These are phyloP conservation scores for Kuraishia cidri DNA, from an alignment of 805 yeast genomes.

Conservation along the genomic window DNA sequence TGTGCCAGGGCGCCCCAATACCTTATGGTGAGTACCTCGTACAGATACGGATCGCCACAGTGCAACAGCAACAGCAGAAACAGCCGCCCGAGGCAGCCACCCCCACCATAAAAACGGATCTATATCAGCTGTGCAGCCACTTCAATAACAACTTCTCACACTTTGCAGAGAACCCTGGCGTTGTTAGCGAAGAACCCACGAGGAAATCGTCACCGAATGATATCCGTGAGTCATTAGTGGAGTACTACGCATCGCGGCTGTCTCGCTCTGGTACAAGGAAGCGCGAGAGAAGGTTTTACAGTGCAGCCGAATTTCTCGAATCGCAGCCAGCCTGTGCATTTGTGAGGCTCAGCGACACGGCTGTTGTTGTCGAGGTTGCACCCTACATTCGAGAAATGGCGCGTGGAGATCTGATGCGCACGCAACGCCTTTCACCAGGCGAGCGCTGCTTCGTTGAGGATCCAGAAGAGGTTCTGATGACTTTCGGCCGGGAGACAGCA, in stretches of 20 bases:
- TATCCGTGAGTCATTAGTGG: conserved; percentile 3
- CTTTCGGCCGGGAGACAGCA: neutral
- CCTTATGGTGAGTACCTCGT: neutral
- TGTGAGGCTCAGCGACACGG: conserved; percentile 6
- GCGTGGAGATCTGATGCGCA: conserved; percentile 10
- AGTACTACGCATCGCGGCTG: conserved; percentile 17
- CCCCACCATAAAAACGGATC: neutral
- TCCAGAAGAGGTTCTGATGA: neutral
- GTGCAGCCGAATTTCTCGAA: conserved; percentile 12
- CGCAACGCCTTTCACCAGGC: conserved; percentile 4
- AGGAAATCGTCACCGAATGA: neutral
- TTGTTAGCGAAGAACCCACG: neutral
- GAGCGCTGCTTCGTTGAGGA: conserved; percentile 1
- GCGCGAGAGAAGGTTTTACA: conserved; percentile 7
- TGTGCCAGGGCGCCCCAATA: conserved; percentile 7
- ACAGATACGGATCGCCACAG: neutral
- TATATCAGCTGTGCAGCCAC: neutral
- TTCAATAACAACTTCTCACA: neutral
- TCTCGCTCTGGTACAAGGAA: conserved; percentile 14
- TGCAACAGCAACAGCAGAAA: neutral
- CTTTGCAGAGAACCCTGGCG: neutral
- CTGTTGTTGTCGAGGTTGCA: conserved; percentile 11
- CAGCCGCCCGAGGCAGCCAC: neutral
- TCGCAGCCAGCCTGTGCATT: conserved; percentile 13
- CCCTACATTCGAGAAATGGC: conserved; percentile 21